Conservation (phyloP, 1,139 yeast genomes). For the Suhomyces chickasaworum region DNA sequence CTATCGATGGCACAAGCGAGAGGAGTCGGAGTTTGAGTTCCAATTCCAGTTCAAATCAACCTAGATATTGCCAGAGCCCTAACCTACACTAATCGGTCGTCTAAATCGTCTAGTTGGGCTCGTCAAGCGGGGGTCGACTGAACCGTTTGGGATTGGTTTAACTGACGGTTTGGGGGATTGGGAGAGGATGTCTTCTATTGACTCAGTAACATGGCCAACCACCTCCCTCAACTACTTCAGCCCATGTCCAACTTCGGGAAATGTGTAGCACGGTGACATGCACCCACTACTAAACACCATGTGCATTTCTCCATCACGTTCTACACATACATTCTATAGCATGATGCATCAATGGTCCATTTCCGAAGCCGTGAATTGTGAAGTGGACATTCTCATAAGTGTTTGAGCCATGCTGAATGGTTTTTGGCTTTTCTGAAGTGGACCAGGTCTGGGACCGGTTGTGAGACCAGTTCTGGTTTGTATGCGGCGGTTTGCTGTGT, state of each 20-base stretch:
- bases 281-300: neutral
- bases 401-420: neutral
- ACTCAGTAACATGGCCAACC: neutral
- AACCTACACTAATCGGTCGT: neutral
- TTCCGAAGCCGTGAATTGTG: neutral
- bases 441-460: no score
- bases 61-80: no score
- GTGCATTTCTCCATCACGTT: slow-evolving; percentile 1
- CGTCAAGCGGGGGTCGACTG: no score
- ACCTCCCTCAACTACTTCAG: no score
- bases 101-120: neutral
- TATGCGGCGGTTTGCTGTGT: neutral
- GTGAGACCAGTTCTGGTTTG: no score
- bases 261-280: neutral
- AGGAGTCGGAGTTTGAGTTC: neutral
- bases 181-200: no score
- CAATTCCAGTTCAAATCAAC: no score
- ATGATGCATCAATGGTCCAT: neutral
- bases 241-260: neutral
- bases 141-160: no score
- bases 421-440: neutral
- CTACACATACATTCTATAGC: neutral
- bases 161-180: no score
- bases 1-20: slow-evolving; percentile 1
- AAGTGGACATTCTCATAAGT: neutral